Evolutionary conservation across 2,329 filamentous ascomycete species (phyloP).

Genomic region (Bisporella sp.): DNA sequence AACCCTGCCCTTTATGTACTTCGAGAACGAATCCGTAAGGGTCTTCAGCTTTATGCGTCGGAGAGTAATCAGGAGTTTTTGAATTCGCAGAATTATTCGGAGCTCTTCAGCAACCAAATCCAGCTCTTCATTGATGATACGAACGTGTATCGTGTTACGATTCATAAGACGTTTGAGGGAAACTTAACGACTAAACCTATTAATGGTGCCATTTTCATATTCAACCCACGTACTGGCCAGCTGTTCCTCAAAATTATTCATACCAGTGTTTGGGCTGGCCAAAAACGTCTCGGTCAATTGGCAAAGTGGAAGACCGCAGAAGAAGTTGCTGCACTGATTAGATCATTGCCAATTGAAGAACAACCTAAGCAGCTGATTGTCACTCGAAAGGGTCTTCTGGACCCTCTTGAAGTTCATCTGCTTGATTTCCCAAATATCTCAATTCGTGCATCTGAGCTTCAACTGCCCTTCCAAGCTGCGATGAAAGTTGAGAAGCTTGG

Average conservation of each 20-base stretch:
- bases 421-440: slow-evolving; percentile 99
- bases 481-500: slow-evolving; percentile 99
- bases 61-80: slow-evolving; percentile 99
- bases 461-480: slow-evolving; percentile 96
- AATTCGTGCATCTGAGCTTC: slow-evolving; percentile 92
- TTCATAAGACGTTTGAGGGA: slow-evolving; percentile 98
- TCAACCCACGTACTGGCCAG: slow-evolving; percentile 97
- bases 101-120: slow-evolving; percentile 97
- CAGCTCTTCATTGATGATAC: slow-evolving; percentile 99
- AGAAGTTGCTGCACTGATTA: slow-evolving; percentile 96
- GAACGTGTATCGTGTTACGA: slow-evolving; percentile 98
- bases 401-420: slow-evolving; percentile 93
- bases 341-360: slow-evolving; percentile 92
- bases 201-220: slow-evolving; percentile 99
- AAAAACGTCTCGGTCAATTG: slow-evolving; percentile 96
- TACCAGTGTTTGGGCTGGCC: slow-evolving; percentile 97
- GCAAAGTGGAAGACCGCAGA: slow-evolving; percentile 99
- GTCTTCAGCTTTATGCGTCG: slow-evolving; percentile 93
- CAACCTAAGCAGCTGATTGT: slow-evolving; percentile 99
- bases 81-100: slow-evolving; percentile 98
- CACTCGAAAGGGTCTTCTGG: slow-evolving; percentile 90
- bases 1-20: slow-evolving; percentile 95
- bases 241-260: slow-evolving; percentile 99
- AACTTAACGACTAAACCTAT: slow-evolving; percentile 99
- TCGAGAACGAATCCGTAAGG: slow-evolving; percentile 95